Base-by-base conservation (phyloP, 2,329 filamentous ascomycete species). In the Fusarium sp. region DNA sequence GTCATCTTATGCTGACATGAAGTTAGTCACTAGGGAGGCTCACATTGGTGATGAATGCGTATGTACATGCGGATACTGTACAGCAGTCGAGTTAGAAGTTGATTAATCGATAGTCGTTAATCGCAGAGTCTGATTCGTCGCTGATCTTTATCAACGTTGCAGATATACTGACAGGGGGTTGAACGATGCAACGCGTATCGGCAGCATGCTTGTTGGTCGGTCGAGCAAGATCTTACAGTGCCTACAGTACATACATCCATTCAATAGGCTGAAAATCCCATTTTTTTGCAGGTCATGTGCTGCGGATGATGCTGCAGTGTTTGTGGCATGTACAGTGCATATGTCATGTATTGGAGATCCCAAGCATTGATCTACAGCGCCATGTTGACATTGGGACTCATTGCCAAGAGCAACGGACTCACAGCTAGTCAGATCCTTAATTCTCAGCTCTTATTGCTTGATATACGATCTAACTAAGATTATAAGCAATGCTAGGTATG, bases 351-450 rank as follows among this genome's bases (percentile, higher is more conserved):
- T 57, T 41, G 60, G 29, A 44, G 65, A 72, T 64, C 58, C 33
- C 23, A 56, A 60, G 48, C 35, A 63, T 35, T 65, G 69, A 72
- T 73, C 69, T 70, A 41, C 67, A 57, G 25, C 55, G 51, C 67
- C 25, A 63, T 52, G 42, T 61, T 70, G 56, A 61, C 33, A 57
- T 29, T 63, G 4, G 41, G 39, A 62, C 42, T 60, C 31, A 59
- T 56, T 45, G 69, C 69, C 60, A 73, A 62, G 70, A 70, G 57
- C 35, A 70, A 56, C 51, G 46, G 63, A 27, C 41, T 29, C n/a
- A 46, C 38, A 38, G 45, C 45, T 42, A 67, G 23, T 23, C 33
- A 39, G 49, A 39, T 39, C 49, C 49, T 39, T 54, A 29, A 39
- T 54, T 14, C 49, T 27, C 49, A 54, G 27, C 19, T 49, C 23